Conservation (phyloP, 2,329 filamentous ascomycete species). For the Pseudogymnoascus pannorum region DNA sequence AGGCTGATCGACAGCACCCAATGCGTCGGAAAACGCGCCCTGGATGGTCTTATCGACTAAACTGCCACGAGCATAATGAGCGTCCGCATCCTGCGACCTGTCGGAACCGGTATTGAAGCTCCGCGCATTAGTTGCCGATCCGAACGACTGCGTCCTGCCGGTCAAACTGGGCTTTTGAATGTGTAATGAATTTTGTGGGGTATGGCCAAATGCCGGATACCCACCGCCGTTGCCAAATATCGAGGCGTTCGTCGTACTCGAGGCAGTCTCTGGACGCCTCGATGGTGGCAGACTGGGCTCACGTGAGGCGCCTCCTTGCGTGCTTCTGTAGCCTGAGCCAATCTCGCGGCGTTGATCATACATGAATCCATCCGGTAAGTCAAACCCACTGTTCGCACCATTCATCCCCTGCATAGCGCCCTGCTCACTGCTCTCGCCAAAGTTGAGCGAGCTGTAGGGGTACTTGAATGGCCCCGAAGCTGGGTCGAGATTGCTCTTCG, state of each 20-base stretch:
- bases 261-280: slow-evolving; percentile 42
- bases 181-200: slow-evolving; percentile 39
- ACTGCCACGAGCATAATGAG: not conserved
- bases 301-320: slow-evolving; percentile 38
- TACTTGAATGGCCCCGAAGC: slow-evolving; percentile 38
- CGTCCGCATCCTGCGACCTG: not conserved
- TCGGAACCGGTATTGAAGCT: slow-evolving; percentile 19
- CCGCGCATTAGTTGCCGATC: slow-evolving; percentile 37
- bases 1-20: not conserved
- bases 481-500: slow-evolving; percentile 38
- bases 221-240: slow-evolving; percentile 17
- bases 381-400: slow-evolving; percentile 10
- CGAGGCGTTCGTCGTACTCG: slow-evolving; percentile 17
- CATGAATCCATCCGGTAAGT: not conserved
- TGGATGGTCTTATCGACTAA: not conserved
- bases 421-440: slow-evolving; percentile 23
- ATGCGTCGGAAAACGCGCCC: not conserved
- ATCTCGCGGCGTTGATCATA: not conserved
- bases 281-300: slow-evolving; percentile 51
- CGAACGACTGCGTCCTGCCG: slow-evolving; percentile 41
- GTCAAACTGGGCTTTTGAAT: slow-evolving; percentile 39
- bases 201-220: slow-evolving; percentile 29
- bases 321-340: not conserved
- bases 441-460: slow-evolving; percentile 20
- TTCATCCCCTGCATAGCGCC: slow-evolving; percentile 23